Percentiles rank a stretch among this genome's conserved stretches.
Conservation (phyloP, 169 alveolate genomes). For the Prorocentrum cordatum region DNA sequence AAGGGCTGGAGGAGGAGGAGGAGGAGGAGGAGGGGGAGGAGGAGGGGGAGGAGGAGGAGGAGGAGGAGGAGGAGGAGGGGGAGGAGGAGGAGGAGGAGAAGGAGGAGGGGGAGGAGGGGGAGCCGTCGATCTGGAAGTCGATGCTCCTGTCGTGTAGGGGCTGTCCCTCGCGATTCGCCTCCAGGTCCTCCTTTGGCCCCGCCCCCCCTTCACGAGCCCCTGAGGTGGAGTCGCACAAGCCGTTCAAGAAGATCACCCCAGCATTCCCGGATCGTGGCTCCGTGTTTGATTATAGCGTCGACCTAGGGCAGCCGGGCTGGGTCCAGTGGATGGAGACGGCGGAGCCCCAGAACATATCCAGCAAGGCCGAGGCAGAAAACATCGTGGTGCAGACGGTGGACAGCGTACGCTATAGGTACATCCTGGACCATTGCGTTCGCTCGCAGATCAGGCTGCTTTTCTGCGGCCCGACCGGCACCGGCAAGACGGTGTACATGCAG, state of each 20-base stretch:
- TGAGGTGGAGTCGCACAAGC: slow-evolving; percentile 35
- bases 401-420: slow-evolving; percentile 77
- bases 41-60: too few species aligned
- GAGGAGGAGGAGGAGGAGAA: too few species aligned
- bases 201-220: too few species aligned
- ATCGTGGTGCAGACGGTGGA: slow-evolving; percentile 81
- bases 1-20: too few species aligned
- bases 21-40: too few species aligned
- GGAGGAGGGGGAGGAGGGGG: too few species aligned
- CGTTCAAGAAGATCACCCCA: slow-evolving; percentile 8
- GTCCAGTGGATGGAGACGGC: slow-evolving; percentile 61
- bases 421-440: slow-evolving; percentile 70
- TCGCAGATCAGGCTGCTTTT: slow-evolving; percentile 78
- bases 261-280: slow-evolving; percentile 54
- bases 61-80: too few species aligned
- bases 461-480: slow-evolving; percentile 87
- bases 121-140: too few species aligned
- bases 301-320: slow-evolving; percentile 60
- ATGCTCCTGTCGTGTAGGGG: too few species aligned
- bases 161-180: too few species aligned
- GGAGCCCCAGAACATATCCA: slow-evolving; percentile 17
- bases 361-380: slow-evolving; percentile 49
- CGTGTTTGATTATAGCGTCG: slow-evolving; percentile 43
- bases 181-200: too few species aligned
- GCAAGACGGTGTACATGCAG: slow-evolving; percentile 82